phyloP scores from a whole-genome alignment of 352 stramenopile genomes.

The Pythium volutum region DNA sequence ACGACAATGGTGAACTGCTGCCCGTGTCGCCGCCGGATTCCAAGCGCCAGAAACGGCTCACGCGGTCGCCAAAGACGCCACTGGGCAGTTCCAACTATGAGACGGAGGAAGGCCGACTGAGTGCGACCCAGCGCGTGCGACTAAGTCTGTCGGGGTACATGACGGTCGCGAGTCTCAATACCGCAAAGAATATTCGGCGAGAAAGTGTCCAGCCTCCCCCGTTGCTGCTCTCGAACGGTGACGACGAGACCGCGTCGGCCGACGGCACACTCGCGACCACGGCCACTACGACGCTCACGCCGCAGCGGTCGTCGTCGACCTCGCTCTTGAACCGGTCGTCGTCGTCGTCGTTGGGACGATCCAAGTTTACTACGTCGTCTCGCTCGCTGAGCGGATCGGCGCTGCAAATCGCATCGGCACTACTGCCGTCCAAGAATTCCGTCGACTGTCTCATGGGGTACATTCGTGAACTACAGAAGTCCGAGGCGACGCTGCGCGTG shows the following conservation, averaged over 20 bases:
- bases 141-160: conserved; percentile 48
- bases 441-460: conserved; percentile 76
- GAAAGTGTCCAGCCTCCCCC: neutral
- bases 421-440: conserved; percentile 53
- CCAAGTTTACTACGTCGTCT: conserved; percentile 23
- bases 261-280: too few species aligned
- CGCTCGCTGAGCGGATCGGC: conserved; percentile 16
- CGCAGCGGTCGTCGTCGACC: neutral
- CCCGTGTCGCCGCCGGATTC: conserved; percentile 17
- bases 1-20: neutral
- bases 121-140: conserved; percentile 53
- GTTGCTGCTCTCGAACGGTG: neutral
- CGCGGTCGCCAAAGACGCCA: conserved; percentile 48
- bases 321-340: conserved; percentile 29
- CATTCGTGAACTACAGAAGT: conserved; percentile 68
- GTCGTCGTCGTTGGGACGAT: conserved; percentile 26
- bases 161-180: conserved; percentile 26
- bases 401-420: conserved; percentile 39
- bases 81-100: conserved; percentile 36
- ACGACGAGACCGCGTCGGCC: neutral
- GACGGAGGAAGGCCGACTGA: conserved; percentile 33
- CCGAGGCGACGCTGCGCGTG: conserved; percentile 53
- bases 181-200: neutral
- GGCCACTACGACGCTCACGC: neutral
- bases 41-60: conserved; percentile 21